These are phyloP conservation scores for Pyrenochaeta sp. DNA, from an alignment of 2,329 filamentous ascomycete genomes.

Conservation along the genomic window DNA sequence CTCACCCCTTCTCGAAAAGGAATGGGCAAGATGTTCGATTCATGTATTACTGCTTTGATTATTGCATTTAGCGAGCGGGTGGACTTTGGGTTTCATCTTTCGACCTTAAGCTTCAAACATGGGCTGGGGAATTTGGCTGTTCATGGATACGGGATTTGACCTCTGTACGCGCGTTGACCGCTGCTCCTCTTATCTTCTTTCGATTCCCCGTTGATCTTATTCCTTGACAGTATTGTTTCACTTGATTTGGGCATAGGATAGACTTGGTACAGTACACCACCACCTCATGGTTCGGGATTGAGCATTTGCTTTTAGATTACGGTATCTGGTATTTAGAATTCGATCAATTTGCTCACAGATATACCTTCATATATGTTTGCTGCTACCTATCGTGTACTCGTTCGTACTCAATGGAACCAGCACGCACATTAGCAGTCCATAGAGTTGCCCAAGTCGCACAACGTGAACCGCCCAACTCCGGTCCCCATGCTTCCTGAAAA, in stretches of 20 bases:
- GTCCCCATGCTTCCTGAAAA: background rate
- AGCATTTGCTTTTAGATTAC: slow-evolving; percentile 1
- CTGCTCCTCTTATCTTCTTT: slow-evolving; percentile 14
- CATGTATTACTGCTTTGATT: slow-evolving; percentile 26
- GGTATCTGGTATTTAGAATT: background rate
- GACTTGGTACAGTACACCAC: background rate
- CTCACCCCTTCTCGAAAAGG: background rate
- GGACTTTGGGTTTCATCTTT: background rate
- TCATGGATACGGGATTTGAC: background rate
- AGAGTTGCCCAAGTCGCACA: background rate
- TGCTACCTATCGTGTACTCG: background rate
- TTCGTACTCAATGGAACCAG: background rate
- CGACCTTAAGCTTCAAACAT: background rate
- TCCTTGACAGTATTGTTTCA: slow-evolving; percentile 6
- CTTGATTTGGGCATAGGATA: background rate
- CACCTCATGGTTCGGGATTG: background rate
- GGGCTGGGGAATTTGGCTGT: background rate
- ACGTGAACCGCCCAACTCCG: background rate
- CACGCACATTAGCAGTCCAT: background rate
- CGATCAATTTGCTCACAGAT: background rate
- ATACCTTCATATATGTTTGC: background rate
- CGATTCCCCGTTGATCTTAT: slow-evolving; percentile 19
- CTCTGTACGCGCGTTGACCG: slow-evolving; percentile 29
- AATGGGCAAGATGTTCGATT: background rate
- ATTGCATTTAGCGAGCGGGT: slow-evolving; percentile 41